These are phyloP conservation scores for Vitis rotundifolia DNA, from an alignment of 164 flowering plant genomes.

Conservation along the genomic window DNA sequence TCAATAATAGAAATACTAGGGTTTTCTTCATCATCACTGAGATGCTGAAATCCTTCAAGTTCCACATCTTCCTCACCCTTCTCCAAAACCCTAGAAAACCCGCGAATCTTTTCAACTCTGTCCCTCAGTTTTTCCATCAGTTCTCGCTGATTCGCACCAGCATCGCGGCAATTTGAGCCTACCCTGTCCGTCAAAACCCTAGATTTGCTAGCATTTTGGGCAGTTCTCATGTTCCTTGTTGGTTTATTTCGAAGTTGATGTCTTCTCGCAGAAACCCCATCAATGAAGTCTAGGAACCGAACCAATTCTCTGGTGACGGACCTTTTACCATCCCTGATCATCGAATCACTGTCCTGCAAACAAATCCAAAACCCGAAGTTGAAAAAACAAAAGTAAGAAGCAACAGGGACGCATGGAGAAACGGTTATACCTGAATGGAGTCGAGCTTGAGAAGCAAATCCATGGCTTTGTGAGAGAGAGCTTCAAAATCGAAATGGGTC, in stretches of 20 bases:
- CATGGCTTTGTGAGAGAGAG: slow-evolving; percentile 40
- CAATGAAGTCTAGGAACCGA: slow-evolving; percentile 59
- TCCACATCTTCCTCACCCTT: slow-evolving; percentile 40
- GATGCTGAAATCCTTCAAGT: slow-evolving; percentile 38
- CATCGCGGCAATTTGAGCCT: slow-evolving; percentile 8
- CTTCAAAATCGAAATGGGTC: slow-evolving; percentile 29
- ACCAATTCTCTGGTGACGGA: slow-evolving; percentile 52
- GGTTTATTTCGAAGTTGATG: slow-evolving; percentile 22
- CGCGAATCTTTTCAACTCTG: slow-evolving; percentile 27
- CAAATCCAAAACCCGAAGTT: slow-evolving; percentile 1
- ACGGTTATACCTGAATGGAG: slow-evolving; percentile 60
- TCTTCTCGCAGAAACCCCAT: slow-evolving; percentile 43
- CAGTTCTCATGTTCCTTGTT: slow-evolving; percentile 35
- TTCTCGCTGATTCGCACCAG: slow-evolving; percentile 19
- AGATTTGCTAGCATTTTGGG: slow-evolving; percentile 22
- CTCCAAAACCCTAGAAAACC: slow-evolving; percentile 28
- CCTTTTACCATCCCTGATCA: slow-evolving; percentile 62
- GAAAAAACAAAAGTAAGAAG: not conserved
- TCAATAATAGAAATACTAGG: slow-evolving; percentile 13
- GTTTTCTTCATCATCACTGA: slow-evolving; percentile 28
- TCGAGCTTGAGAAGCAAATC: slow-evolving; percentile 66
- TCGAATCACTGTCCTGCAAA: slow-evolving; percentile 51
- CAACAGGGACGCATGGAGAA: slow-evolving; percentile 1
- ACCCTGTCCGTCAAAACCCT: slow-evolving; percentile 15
- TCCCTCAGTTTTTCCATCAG: slow-evolving; percentile 34